Evolutionary conservation across 345 rosid species (phyloP).

Genomic region (Hibiscus mutabilis): DNA sequence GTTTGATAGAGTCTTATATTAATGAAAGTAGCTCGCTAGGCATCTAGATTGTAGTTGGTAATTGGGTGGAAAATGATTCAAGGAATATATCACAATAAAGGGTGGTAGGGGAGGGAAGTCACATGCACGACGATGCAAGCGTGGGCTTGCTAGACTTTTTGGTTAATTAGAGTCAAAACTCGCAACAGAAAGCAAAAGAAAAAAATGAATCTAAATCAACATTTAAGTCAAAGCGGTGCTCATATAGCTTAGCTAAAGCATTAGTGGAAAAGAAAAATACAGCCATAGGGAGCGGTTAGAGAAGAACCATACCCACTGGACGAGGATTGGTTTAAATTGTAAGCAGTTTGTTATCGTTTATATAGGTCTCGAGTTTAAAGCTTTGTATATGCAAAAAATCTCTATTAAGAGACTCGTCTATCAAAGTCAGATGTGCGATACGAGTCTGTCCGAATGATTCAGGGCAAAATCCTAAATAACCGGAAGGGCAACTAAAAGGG

Average conservation of each 20-base stretch:
- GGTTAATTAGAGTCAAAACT: not conserved
- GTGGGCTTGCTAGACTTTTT: not conserved
- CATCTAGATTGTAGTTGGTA: constrained; percentile 6
- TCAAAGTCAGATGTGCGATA: no score
- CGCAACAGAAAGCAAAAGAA: not conserved
- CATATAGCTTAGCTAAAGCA: not conserved
- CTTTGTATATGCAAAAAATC: no score
- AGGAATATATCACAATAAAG: not conserved
- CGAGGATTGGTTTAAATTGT: no score
- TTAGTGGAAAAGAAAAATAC: not conserved
- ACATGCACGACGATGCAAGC: not conserved
- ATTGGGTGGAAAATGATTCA: not conserved
- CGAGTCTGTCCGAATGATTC: no score
- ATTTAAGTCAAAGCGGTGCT: constrained; percentile 6
- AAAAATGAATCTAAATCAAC: not conserved
- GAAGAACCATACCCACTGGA: not conserved
- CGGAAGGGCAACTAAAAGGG: no score
- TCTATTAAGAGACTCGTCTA: no score
- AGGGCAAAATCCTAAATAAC: no score
- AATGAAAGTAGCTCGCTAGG: not conserved
- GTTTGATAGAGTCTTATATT: not conserved
- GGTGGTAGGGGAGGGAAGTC: not conserved
- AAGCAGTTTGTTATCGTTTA: no score
- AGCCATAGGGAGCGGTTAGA: not conserved
- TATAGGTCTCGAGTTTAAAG: no score